phyloP scores from a whole-genome alignment of 176 grass and related monocot genomes.

The Neostapfia colusana region DNA sequence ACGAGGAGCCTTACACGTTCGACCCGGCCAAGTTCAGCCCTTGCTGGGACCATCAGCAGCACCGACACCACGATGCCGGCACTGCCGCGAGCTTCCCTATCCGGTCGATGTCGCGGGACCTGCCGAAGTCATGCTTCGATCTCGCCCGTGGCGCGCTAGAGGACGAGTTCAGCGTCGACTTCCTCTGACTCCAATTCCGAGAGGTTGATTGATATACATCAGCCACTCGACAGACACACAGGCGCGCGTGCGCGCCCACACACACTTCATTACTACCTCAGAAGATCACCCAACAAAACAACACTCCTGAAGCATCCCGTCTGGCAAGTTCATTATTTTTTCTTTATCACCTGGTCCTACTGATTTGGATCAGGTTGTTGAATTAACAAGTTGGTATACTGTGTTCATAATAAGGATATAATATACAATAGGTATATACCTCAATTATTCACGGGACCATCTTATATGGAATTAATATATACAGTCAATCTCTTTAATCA shows the following conservation, averaged over 20 bases:
- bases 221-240: neutral
- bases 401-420: conserved; percentile 41
- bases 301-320: conserved; percentile 4
- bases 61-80: neutral
- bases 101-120: conserved; percentile 45
- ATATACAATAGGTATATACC: conserved; percentile 2
- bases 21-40: conserved; percentile 53
- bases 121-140: conserved; percentile 56
- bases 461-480: conserved; percentile 15
- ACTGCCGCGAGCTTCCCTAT: conserved; percentile 31
- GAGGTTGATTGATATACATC: neutral
- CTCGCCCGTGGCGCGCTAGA: conserved; percentile 49
- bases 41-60: conserved; percentile 38
- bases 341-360: neutral
- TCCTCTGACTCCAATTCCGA: conserved; percentile 37
- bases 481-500: neutral
- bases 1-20: conserved; percentile 50
- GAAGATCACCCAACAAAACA: conserved; percentile 28
- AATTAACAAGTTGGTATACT: conserved; percentile 43
- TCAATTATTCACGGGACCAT: conserved; percentile 17
- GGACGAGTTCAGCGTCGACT: conserved; percentile 67
- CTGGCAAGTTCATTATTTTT: conserved; percentile 14
- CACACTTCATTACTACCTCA: conserved; percentile 20
- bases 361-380: conserved; percentile 25
- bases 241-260: neutral